Conservation (phyloP, 1,284 basidiomycete species). For the Apiotrichum akiyoshidainum region DNA sequence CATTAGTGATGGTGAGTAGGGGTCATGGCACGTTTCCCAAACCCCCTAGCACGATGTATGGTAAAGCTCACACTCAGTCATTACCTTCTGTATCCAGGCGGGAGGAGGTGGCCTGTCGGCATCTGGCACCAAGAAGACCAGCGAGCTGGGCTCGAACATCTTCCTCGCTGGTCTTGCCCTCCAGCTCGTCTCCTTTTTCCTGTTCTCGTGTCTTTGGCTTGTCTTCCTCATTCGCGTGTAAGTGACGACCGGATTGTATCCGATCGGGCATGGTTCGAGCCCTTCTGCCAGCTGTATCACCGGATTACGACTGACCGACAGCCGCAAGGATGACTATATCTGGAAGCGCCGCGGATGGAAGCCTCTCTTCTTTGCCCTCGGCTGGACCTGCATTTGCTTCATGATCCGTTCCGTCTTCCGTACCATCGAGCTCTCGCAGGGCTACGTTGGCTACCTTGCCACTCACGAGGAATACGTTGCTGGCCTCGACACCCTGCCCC, state of each 20-base stretch:
- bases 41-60: neutral
- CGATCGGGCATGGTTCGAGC: too few species aligned
- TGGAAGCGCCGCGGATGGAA: conserved; percentile 56
- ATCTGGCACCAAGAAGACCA: conserved; percentile 25
- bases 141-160: conserved; percentile 51
- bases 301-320: conserved; percentile 1
- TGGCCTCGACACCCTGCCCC: conserved; percentile 58
- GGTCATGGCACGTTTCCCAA: neutral
- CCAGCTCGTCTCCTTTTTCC: conserved; percentile 62
- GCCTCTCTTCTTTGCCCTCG: conserved; percentile 56
- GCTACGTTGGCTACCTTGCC: conserved; percentile 60
- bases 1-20: conserved; percentile 55
- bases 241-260: too few species aligned
- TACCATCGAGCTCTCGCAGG: conserved; percentile 65
- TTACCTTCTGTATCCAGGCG: conserved; percentile 65
- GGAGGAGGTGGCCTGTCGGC: conserved; percentile 49
- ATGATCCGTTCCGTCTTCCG: conserved; percentile 63
- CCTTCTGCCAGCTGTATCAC: too few species aligned
- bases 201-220: conserved; percentile 60
- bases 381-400: conserved; percentile 56
- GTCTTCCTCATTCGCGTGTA: conserved; percentile 60
- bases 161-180: conserved; percentile 62
- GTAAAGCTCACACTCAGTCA: conserved; percentile 15
- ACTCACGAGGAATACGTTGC: conserved; percentile 65
- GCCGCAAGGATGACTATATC: conserved; percentile 9